Conservation (phyloP, 1,284 basidiomycete species). For the Moniliella sp. region DNA sequence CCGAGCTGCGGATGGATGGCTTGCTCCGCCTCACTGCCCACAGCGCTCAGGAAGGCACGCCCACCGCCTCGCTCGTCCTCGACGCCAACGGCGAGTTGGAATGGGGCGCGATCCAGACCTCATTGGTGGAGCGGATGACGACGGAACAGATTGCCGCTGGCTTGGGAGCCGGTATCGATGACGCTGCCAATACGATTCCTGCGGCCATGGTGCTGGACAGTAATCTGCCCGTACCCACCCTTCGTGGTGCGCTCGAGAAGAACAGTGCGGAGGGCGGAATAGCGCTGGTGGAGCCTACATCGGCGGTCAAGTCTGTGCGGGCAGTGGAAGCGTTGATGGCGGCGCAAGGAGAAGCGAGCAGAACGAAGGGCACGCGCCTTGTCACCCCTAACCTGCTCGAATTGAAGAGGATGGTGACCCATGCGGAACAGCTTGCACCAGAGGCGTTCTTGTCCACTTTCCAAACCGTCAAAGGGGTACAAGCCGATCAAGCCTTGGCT, state of each 20-base stretch:
- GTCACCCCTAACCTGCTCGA: conserved; percentile 12
- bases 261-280: conserved; percentile 3
- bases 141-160: background rate
- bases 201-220: conserved; percentile 51
- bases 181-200: background rate
- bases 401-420: conserved; percentile 6
- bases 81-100: conserved; percentile 51
- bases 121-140: conserved; percentile 2
- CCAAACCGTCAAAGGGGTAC: background rate
- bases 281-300: conserved; percentile 51
- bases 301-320: conserved; percentile 50
- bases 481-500: background rate
- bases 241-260: conserved; percentile 40
- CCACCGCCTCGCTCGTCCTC: conserved; percentile 66
- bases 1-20: conserved; percentile 65
- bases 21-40: conserved; percentile 36
- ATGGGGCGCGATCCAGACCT: conserved; percentile 57
- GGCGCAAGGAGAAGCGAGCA: too few relatives aligned
- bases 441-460: background rate
- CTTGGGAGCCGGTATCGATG: background rate
- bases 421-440: conserved; percentile 1
- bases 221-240: conserved; percentile 46
- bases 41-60: conserved; percentile 13
- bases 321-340: conserved; percentile 43
- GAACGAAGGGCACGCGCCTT: conserved; percentile 5